Evolutionary conservation across 2,329 filamentous ascomycete genomes (phyloP).

Genomic region (Periconia sp.): DNA sequence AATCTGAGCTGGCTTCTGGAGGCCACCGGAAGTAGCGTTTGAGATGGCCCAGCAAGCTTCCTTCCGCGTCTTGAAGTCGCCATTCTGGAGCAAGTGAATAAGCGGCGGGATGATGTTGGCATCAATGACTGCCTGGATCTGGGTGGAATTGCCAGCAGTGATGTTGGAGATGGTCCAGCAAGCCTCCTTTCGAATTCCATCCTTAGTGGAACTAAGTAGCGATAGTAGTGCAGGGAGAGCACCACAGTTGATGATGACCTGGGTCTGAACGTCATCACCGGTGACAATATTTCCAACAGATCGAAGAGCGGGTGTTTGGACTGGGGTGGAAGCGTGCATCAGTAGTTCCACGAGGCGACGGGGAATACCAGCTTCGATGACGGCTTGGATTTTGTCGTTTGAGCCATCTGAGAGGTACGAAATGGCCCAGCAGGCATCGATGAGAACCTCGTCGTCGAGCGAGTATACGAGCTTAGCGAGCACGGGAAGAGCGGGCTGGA

Average conservation of each 20-base stretch:
- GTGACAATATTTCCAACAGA: constrained; percentile 99
- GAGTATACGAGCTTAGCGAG: constrained; percentile 98
- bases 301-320: constrained; percentile 94
- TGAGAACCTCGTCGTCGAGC: constrained; percentile 95
- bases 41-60: constrained; percentile 99
- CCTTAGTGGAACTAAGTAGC: constrained; percentile 94
- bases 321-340: constrained; percentile 97
- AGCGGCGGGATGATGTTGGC: constrained; percentile 96
- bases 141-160: constrained; percentile 94
- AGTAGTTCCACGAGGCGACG: constrained; percentile 94
- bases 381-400: constrained; percentile 99
- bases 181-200: constrained; percentile 98
- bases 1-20: constrained; percentile 99
- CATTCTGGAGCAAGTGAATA: constrained; percentile 94
- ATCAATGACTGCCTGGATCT: constrained; percentile 96
- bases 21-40: constrained; percentile 94
- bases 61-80: constrained; percentile 98
- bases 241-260: constrained; percentile 99
- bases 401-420: constrained; percentile 97
- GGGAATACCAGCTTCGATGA: constrained; percentile 97
- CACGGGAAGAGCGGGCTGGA: constrained; percentile 91
- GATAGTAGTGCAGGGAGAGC: constrained; percentile 91
- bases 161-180: constrained; percentile 99
- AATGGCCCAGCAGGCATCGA: constrained; percentile 99
- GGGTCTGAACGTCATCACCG: constrained; percentile 96